Base-by-base conservation (phyloP, 352 stramenopile species). In the Elongisporangium undulatum region DNA sequence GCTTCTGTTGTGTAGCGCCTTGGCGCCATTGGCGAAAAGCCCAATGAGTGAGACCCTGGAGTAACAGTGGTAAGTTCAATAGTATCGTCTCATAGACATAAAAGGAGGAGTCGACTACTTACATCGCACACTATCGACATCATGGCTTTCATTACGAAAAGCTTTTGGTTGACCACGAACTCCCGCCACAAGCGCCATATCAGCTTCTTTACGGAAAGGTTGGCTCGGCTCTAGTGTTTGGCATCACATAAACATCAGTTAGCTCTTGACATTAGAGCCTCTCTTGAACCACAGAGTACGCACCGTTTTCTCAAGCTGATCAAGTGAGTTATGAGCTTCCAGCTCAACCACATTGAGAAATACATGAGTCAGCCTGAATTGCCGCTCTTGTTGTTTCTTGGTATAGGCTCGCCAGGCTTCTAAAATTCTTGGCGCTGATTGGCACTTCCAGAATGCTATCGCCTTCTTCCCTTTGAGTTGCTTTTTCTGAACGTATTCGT, bases 91-190 rank as follows among this genome's bases (percentile, higher is more conserved):
- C 19, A 38, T 20, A 29, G 2, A 63, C n/a, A 41, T 6, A 4
- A 38, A 23, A 61, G 17, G 23, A 19, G n/a, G n/a, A 51, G 16
- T 23, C 3, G 6, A 19, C 10, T 12, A 73, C 72, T 53, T 70
- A 92, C 82, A 21, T 77, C 80, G 17, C 68, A 84, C 12, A 92
- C 66, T 41, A 92, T 90, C 2, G 82, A 89, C 45, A 89, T 65
- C 23, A 69, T 86, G 0, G 82, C 74, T 51, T 89, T 85, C 38
- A 92, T 58, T 23, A 94, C 38, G 55, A 92, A 94, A 12, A 67
- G 64, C 55, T 89, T 88, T 45, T 94, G 80, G 3, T 79, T 58
- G 0, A 57, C n/a, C 15, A 75, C 61, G 54, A 92, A 89, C 39
- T 71, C 66, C 29, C 49, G 53, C 85, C 82, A 94, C 15, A 78